phyloP scores from a whole-genome alignment of 306 rosid species.

The Gastrolobium villosum region DNA sequence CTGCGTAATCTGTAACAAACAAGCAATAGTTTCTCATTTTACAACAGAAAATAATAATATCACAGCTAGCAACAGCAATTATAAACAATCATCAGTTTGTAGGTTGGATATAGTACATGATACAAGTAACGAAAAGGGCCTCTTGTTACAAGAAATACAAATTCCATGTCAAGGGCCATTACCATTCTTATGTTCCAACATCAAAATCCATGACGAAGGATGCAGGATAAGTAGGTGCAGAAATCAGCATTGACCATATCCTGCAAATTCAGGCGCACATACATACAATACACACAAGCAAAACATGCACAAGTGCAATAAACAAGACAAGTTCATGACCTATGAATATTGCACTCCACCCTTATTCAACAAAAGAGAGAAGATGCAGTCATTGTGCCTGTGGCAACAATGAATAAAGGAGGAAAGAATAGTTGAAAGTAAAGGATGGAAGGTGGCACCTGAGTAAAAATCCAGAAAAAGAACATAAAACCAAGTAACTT shows the following conservation, averaged over 20 bases:
- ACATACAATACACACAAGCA: slow-evolving; percentile 1
- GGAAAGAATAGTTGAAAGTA: slow-evolving; percentile 3
- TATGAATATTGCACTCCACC: neutral
- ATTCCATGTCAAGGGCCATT: slow-evolving; percentile 17
- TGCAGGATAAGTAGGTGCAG: neutral
- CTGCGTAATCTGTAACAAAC: neutral
- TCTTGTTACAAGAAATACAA: slow-evolving; percentile 10
- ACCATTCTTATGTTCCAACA: slow-evolving; percentile 13
- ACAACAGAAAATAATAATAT: slow-evolving; percentile 21
- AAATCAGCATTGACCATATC: slow-evolving; percentile 8
- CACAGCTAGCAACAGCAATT: slow-evolving; percentile 14
- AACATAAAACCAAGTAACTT: slow-evolving; percentile 8
- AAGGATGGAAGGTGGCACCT: neutral
- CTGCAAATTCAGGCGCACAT: neutral
- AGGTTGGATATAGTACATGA: neutral
- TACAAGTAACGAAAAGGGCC: neutral
- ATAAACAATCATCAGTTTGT: slow-evolving; percentile 3
- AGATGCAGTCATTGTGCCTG: neutral
- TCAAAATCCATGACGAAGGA: neutral
- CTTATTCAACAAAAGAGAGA: neutral
- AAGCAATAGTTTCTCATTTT: neutral
- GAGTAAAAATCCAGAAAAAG: slow-evolving; percentile 9
- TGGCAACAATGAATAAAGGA: neutral
- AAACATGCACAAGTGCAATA: neutral
- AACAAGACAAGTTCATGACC: slow-evolving; percentile 17